Percentiles rank a stretch among this genome's conserved stretches.
These are phyloP conservation scores for Lactarius trivialis DNA, from an alignment of 768 basidiomycete species.

Conservation along the genomic window DNA sequence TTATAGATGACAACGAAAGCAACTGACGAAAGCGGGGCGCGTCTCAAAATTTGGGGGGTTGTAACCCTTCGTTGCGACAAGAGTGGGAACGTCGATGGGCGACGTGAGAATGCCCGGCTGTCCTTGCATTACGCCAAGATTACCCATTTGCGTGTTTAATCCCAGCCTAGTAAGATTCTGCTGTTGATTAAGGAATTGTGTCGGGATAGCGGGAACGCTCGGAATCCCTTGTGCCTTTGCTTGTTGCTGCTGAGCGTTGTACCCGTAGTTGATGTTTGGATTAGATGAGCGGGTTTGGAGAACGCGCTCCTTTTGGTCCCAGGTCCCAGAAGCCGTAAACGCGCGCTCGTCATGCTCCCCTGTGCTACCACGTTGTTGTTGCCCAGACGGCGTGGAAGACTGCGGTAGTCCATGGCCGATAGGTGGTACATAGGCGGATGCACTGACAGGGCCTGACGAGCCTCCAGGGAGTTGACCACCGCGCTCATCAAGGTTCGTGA, in stretches of 20 bases:
- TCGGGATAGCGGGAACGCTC: slow-evolving; percentile 65
- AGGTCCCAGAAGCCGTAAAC: slow-evolving; percentile 36
- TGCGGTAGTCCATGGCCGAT: slow-evolving; percentile 37
- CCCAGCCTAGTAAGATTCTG: slow-evolving; percentile 16
- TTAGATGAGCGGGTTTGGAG: slow-evolving; percentile 56
- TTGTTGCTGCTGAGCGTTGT: slow-evolving; percentile 32
- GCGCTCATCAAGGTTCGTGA: slow-evolving; percentile 60
- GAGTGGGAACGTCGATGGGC: slow-evolving; percentile 79
- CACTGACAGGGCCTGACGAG: slow-evolving; percentile 43
- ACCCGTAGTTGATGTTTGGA: slow-evolving; percentile 60
- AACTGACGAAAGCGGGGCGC: slow-evolving; percentile 66
- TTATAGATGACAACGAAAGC: not conserved
- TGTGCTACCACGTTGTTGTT: slow-evolving; percentile 26
- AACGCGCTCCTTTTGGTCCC: slow-evolving; percentile 64
- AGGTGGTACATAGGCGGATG: slow-evolving; percentile 40
- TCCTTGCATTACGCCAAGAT: slow-evolving; percentile 36
- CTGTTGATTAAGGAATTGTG: slow-evolving; percentile 60
- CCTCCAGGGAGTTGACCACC: slow-evolving; percentile 43
- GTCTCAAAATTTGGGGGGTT: slow-evolving; percentile 83
- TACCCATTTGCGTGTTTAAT: slow-evolving; percentile 29
- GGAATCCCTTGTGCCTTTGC: slow-evolving; percentile 40
- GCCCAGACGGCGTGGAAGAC: slow-evolving; percentile 25
- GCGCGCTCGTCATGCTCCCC: slow-evolving; percentile 32
- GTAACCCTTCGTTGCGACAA: slow-evolving; percentile 85
- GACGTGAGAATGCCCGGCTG: slow-evolving; percentile 41